phyloP scores from a whole-genome alignment of 1,139 yeast genomes.

The Nakaseomyces delphensis region DNA sequence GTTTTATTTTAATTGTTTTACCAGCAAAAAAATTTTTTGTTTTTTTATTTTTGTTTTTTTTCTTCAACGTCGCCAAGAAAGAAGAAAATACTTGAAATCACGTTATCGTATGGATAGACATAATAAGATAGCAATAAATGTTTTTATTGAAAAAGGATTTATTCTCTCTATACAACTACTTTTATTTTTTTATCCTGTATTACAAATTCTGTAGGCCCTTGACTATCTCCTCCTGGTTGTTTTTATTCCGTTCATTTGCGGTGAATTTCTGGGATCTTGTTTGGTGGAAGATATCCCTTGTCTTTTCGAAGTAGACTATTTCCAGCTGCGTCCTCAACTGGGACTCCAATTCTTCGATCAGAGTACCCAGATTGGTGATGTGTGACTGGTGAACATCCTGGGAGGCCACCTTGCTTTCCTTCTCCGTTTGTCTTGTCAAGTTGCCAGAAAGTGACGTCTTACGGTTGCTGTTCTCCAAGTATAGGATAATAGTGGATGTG shows the following conservation, averaged over 20 bases:
- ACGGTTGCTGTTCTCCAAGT: constrained; percentile 36
- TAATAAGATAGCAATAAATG: too few species aligned
- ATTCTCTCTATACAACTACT: background rate
- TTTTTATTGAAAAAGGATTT: too few species aligned
- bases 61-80: too few species aligned
- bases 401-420: constrained; percentile 14
- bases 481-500: constrained; percentile 83
- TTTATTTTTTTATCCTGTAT: background rate
- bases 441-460: constrained; percentile 64
- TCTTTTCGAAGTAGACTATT: constrained; percentile 92
- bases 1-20: too few species aligned
- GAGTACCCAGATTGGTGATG: constrained; percentile 72
- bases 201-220: constrained; percentile 28
- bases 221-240: constrained; percentile 26
- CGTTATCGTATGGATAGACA: too few species aligned
- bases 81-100: too few species aligned
- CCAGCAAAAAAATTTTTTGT: too few species aligned
- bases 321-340: constrained; percentile 80
- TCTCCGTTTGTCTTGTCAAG: constrained; percentile 71
- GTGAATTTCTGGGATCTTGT: constrained; percentile 16
- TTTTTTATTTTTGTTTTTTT: too few species aligned
- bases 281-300: constrained; percentile 56
- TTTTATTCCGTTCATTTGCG: constrained; percentile 15
- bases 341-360: constrained; percentile 83
- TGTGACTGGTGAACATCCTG: constrained; percentile 39